A percentile compares a stretch with the other conserved stretches of the same genome.
Conservation (phyloP, 192 early-diverging fungal species). For the Gonapodya sp. region DNA sequence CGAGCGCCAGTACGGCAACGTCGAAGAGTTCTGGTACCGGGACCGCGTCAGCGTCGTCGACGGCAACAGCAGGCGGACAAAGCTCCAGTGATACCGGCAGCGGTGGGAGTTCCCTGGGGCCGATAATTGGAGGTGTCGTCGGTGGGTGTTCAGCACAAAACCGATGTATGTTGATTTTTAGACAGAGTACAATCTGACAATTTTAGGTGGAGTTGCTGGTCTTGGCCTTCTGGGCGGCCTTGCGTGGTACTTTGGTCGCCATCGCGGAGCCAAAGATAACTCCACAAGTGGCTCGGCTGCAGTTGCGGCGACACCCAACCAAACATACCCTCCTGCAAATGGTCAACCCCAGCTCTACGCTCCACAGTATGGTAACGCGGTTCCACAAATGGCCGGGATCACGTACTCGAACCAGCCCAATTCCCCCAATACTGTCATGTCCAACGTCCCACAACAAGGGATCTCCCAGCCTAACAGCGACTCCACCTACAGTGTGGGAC, state of each 20-base stretch:
- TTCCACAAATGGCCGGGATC: not conserved
- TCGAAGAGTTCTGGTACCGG: not conserved
- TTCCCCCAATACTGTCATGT: not conserved
- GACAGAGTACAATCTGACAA: too few relatives aligned
- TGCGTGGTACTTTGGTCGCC: not conserved
- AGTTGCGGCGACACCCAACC: too few relatives aligned
- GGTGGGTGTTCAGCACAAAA: not conserved
- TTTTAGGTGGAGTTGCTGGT: not conserved
- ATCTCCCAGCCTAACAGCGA: not conserved
- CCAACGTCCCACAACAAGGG: not conserved
- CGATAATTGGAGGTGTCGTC: not conserved
- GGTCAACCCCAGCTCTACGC: too few relatives aligned
- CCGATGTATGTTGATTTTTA: too few relatives aligned
- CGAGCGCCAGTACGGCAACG: not conserved
- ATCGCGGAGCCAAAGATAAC: not conserved
- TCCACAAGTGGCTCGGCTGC: not conserved
- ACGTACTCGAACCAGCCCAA: not conserved
- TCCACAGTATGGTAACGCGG: not conserved
- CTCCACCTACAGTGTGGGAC: not conserved
- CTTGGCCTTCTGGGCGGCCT: not conserved
- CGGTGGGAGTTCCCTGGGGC: not conserved
- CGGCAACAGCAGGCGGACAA: not conserved
- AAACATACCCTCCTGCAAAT: too few relatives aligned
- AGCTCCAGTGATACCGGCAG: not conserved
- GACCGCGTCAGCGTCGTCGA: not conserved